Percentiles rank a stretch among this genome's conserved stretches.
These are phyloP conservation scores for Castanea sativa DNA, from an alignment of 306 rosid species.

Conservation along the genomic window DNA sequence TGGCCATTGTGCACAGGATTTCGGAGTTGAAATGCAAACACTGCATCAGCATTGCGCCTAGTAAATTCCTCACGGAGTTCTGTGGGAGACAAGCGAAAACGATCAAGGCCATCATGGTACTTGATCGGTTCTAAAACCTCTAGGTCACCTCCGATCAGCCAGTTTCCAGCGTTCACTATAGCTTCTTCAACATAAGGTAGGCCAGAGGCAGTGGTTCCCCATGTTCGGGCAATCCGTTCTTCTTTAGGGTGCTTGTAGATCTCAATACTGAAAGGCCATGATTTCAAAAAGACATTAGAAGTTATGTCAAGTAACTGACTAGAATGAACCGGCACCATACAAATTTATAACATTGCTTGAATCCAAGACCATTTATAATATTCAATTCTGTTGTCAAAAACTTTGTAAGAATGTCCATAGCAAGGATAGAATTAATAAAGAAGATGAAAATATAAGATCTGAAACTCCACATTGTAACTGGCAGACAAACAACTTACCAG, in stretches of 20 bases:
- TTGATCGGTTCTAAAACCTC: conserved; percentile 86
- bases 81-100: conserved; percentile 82
- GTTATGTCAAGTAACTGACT: neutral
- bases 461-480: neutral
- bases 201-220: conserved; percentile 94
- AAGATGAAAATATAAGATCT: too few species aligned
- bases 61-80: conserved; percentile 82
- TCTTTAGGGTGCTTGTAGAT: conserved; percentile 95
- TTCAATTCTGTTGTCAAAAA: too few species aligned
- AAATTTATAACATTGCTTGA: neutral
- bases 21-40: conserved; percentile 92
- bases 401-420: too few species aligned
- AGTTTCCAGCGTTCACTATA: conserved; percentile 75
- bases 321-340: neutral
- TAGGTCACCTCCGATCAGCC: conserved; percentile 97
- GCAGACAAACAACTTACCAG: neutral
- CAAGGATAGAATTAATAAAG: too few species aligned
- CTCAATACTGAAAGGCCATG: conserved; percentile 63
- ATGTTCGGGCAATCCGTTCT: conserved; percentile 92
- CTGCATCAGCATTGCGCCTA: conserved; percentile 89
- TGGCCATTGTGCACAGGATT: conserved; percentile 99
- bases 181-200: conserved; percentile 90
- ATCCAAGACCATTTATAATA: neutral
- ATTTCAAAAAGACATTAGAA: conserved; percentile 15
- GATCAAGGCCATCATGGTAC: conserved; percentile 93